phyloP scores from a whole-genome alignment of 1,139 yeast species.

The Debaryomyces fabryi region DNA sequence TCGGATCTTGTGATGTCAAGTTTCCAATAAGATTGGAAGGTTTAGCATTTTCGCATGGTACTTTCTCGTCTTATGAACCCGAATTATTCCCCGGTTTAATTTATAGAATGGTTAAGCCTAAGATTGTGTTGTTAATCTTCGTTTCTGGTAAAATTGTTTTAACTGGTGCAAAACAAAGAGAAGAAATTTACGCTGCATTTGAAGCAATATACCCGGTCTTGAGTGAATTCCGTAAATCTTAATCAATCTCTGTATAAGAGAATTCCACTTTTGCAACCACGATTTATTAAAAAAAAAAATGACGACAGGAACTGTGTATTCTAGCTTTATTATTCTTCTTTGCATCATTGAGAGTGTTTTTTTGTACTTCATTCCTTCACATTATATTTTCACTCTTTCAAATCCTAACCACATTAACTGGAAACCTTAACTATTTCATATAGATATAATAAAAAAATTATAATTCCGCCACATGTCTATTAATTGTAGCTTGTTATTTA shows the following conservation, averaged over 20 bases:
- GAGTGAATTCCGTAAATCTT: conserved; percentile 93
- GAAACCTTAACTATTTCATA: neutral
- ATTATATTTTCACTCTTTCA: conserved; percentile 4
- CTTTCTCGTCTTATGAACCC: conserved; percentile 98
- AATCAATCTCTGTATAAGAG: conserved; percentile 14
- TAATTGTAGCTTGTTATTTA: conserved; percentile 1
- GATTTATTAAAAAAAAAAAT: neutral
- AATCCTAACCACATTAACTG: neutral
- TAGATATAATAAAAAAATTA: conserved; percentile 2
- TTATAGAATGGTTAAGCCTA: conserved; percentile 99
- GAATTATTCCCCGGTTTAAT: conserved; percentile 97
- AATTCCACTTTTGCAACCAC: neutral
- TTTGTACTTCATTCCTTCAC: conserved; percentile 2
- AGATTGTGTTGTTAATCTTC: conserved; percentile 90
- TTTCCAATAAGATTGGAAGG: conserved; percentile 98
- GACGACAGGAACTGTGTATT: conserved; percentile 1
- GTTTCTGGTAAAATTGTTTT: conserved; percentile 97
- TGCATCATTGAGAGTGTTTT: conserved; percentile 7
- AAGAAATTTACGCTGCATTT: conserved; percentile 96
- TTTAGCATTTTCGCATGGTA: conserved; percentile 96
- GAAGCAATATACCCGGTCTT: conserved; percentile 98
- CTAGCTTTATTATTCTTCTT: conserved; percentile 5
- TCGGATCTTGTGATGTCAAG: conserved; percentile 97
- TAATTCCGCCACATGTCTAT: neutral
- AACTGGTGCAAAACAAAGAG: conserved; percentile 99